A percentile compares a stretch with the other conserved stretches of the same genome.
Evolutionary conservation across 148 eudicot genomes (phyloP).

Genomic region (Rhododendron ferrugineum): DNA sequence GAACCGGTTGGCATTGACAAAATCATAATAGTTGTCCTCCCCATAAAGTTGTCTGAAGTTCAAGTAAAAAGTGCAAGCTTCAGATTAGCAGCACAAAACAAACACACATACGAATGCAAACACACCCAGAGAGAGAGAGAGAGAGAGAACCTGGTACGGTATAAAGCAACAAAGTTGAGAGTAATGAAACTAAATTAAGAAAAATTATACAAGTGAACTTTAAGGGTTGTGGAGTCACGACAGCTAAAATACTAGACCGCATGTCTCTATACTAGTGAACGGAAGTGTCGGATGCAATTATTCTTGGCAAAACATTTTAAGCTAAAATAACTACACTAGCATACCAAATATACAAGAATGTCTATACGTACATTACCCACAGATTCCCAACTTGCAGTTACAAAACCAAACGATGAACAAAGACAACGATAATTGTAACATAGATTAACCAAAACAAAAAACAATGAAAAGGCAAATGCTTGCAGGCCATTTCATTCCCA

Average conservation of each 20-base stretch:
- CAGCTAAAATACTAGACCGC: neutral
- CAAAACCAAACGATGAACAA: neutral
- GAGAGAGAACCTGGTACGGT: neutral
- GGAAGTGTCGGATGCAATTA: neutral
- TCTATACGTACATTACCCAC: neutral
- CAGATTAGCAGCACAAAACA: neutral
- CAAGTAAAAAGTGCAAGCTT: constrained; percentile 7
- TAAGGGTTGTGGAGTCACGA: neutral
- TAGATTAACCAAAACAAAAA: neutral
- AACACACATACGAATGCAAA: neutral
- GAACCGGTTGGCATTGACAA: constrained; percentile 19
- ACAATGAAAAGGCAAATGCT: neutral
- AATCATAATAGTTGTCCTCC: constrained; percentile 38
- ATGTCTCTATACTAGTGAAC: neutral
- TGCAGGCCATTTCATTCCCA: neutral
- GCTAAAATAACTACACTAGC: neutral
- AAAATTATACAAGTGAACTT: neutral
- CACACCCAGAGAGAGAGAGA: neutral
- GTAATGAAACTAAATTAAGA: neutral
- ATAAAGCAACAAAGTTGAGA: neutral
- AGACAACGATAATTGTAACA: neutral
- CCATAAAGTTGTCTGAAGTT: constrained; percentile 49
- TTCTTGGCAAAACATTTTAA: neutral
- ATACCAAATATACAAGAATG: neutral
- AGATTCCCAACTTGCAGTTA: neutral